These are phyloP conservation scores for Colletotrichum lindemuthianum DNA, from an alignment of 2,329 filamentous ascomycete genomes.

Conservation along the genomic window DNA sequence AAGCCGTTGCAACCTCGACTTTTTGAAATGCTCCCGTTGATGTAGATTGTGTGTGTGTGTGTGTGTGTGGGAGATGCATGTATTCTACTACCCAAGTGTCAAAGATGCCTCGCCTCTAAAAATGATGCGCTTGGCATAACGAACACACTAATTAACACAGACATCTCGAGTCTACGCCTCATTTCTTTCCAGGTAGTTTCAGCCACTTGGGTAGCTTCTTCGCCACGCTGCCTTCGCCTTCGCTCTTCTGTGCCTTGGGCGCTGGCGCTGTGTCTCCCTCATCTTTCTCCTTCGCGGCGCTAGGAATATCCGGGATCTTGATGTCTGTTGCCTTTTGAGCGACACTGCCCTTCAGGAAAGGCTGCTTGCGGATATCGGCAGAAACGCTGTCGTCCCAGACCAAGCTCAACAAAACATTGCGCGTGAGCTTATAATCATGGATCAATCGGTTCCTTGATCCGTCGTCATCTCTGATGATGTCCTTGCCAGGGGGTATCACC, in stretches of 20 bases:
- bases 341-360: constrained; percentile 68
- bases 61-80: too few species aligned
- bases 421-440: constrained; percentile 74
- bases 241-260: constrained; percentile 48
- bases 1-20: constrained; percentile 15
- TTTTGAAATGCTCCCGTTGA: background rate
- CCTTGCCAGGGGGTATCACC: constrained; percentile 67
- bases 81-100: too few species aligned
- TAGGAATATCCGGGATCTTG: constrained; percentile 67
- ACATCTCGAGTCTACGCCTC: too few species aligned
- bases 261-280: constrained; percentile 43
- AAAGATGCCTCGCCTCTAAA: too few species aligned
- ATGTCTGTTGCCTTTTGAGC: constrained; percentile 73
- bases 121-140: too few species aligned
- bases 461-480: constrained; percentile 57
- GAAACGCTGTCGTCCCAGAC: constrained; percentile 75
- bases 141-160: too few species aligned
- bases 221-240: constrained; percentile 45
- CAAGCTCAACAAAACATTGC: constrained; percentile 79
- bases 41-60: background rate
- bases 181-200: constrained; percentile 78
- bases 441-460: constrained; percentile 70
- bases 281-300: constrained; percentile 51
- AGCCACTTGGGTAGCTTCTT: constrained; percentile 76
- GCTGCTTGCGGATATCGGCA: constrained; percentile 61